A percentile compares a stretch with the other conserved stretches of the same genome.
phyloP scores from a whole-genome alignment of 2,329 filamentous ascomycete genomes.

The Aspergillus sp. region DNA sequence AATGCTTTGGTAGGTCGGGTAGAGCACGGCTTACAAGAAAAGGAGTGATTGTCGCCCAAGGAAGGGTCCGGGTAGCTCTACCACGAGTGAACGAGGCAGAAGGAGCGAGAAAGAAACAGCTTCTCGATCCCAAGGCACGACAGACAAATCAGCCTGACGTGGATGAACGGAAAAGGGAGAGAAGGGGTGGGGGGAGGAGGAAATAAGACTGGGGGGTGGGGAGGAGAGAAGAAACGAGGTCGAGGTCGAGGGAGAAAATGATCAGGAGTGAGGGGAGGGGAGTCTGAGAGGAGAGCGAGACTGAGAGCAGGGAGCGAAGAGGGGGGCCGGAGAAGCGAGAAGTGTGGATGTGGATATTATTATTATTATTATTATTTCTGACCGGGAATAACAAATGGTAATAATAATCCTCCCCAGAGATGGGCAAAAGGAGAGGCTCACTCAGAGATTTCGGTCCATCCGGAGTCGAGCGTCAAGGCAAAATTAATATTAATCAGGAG shows the following conservation, averaged over 20 bases:
- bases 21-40: constrained; percentile 28
- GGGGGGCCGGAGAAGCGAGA: constrained; percentile 14
- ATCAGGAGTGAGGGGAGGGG: constrained; percentile 6
- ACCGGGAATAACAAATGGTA: constrained; percentile 20
- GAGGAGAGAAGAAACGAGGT: constrained; percentile 1
- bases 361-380: constrained; percentile 18
- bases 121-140: constrained; percentile 25
- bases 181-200: constrained; percentile 23
- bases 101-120: constrained; percentile 14
- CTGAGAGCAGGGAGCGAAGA: constrained; percentile 15
- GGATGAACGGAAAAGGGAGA: constrained; percentile 19
- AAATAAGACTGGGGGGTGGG: constrained; percentile 24
- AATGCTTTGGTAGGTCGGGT: constrained; percentile 12
- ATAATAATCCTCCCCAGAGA: constrained; percentile 12
- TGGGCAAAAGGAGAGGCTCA: constrained; percentile 2
- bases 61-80: constrained; percentile 25
- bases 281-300: constrained; percentile 3
- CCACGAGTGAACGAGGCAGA: constrained; percentile 39
- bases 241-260: constrained; percentile 7
- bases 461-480: not conserved
- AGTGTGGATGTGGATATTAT: constrained; percentile 20
- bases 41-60: constrained; percentile 22
- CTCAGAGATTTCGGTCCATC: constrained; percentile 2
- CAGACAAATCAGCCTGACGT: constrained; percentile 22
- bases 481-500: not conserved